These are phyloP conservation scores for Centaurea solstitialis DNA, from an alignment of 129 eudicot genomes.

Conservation along the genomic window DNA sequence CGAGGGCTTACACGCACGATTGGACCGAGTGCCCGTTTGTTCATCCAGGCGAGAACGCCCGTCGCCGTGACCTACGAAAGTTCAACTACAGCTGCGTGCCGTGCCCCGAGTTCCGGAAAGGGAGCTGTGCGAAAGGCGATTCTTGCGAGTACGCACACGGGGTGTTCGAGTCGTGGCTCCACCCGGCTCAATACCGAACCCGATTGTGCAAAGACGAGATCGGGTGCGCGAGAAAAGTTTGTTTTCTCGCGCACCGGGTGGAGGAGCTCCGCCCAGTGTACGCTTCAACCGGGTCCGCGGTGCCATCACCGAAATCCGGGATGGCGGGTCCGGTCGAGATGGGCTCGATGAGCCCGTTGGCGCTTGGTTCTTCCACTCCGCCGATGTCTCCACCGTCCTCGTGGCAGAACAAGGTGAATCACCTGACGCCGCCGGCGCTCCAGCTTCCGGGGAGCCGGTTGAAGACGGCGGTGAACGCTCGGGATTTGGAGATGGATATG, in stretches of 20 bases:
- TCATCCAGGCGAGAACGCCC: slow-evolving; percentile 95
- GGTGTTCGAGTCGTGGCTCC: slow-evolving; percentile 94
- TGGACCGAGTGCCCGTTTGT: slow-evolving; percentile 99
- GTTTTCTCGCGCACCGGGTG: slow-evolving; percentile 81
- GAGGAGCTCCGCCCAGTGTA: slow-evolving; percentile 86
- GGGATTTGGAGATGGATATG: slow-evolving; percentile 72
- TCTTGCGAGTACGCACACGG: slow-evolving; percentile 94
- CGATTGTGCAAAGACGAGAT: slow-evolving; percentile 90
- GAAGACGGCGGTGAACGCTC: slow-evolving; percentile 62
- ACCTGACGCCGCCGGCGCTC: slow-evolving; percentile 63
- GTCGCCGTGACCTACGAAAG: slow-evolving; percentile 74
- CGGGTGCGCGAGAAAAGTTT: slow-evolving; percentile 75
- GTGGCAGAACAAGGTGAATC: slow-evolving; percentile 59
- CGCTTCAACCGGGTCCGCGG: slow-evolving; percentile 84
- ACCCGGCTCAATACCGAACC: slow-evolving; percentile 91
- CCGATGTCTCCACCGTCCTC: slow-evolving; percentile 56
- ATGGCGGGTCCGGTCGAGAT: slow-evolving; percentile 41
- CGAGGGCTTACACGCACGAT: slow-evolving; percentile 87
- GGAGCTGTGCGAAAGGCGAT: slow-evolving; percentile 71
- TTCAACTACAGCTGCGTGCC: slow-evolving; percentile 82
- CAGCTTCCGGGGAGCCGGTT: slow-evolving; percentile 82
- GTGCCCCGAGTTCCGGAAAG: slow-evolving; percentile 91
- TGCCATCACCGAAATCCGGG: slow-evolving; percentile 67
- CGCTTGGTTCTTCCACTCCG: slow-evolving; percentile 56
- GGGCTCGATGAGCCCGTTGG: slow-evolving; percentile 51